Base-by-base conservation (phyloP, 2,329 filamentous ascomycete species). In the Colletotrichum karsti region DNA sequence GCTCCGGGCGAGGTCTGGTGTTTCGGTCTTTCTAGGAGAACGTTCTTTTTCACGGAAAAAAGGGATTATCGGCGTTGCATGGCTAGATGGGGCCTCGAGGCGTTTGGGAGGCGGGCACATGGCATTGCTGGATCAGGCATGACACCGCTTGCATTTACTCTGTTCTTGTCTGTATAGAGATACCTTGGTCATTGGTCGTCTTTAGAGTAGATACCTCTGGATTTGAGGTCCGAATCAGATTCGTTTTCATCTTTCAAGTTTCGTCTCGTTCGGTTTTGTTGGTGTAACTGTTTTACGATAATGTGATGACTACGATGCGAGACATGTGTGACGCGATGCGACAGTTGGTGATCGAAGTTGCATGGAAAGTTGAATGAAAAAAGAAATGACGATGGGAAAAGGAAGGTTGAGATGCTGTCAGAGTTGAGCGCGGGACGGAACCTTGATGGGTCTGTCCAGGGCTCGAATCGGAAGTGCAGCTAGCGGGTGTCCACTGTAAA, bases 151-250 rank as follows among this genome's bases (percentile, higher is more conserved):
- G 63, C 28, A 64, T 37, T 63, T 37, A 35, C 50, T 53, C 53
- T 39, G 51, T 26, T 64, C 35, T 67, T 54, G 30, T 22, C 30
- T 37, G 46, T 41, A 22, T 58, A 64, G 48, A 44, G 48, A 53
- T 67, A 67, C 64, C 64, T 58, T 58, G 20, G 64, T 64, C 46
- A 46, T 54, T 67, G 39, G 64, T 67, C 30, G 64, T 67, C 39
- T 33, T 54, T 64, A 48, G 64, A 57, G 26, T 53, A 33, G 56
- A 41, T 33, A 28, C 53, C 46, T 54, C 44, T 53, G 50, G 18
- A 35, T 33, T 20, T 33, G 50, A 37, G 50, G 30, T 53, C 50
- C 35, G 30, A 53, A 35, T 37, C 50, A 37, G 33, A 41, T 56
- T 41, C 35, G 12, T 2, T 35, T 9, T 18, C 9, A 51, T 51